Evolutionary conservation across 352 stramenopile genomes (phyloP).

Genomic region (Pythium volutum): DNA sequence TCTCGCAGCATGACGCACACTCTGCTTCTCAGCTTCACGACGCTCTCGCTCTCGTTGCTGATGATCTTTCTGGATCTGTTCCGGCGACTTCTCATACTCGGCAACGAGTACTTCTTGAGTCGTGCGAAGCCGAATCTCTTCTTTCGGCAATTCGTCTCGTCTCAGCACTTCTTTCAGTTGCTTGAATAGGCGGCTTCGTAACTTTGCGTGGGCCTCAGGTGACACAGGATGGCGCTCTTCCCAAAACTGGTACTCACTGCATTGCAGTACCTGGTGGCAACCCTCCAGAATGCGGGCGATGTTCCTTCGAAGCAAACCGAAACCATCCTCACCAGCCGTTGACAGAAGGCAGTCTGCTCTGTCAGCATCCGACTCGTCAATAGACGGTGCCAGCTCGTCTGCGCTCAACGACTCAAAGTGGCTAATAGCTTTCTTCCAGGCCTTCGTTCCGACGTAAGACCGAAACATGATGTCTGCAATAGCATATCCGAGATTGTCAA

Average conservation of each 20-base stretch:
- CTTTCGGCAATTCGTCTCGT: constrained; percentile 25
- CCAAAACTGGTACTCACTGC: constrained; percentile 82
- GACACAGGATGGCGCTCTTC: constrained; percentile 70
- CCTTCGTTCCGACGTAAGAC: constrained; percentile 73
- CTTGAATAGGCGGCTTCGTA: constrained; percentile 49
- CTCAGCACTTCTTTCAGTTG: constrained; percentile 55
- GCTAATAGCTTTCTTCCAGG: constrained; percentile 76
- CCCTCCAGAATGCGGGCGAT: constrained; percentile 76
- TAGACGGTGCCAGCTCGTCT: constrained; percentile 37
- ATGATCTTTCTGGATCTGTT: constrained; percentile 37
- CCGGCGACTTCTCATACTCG: constrained; percentile 40
- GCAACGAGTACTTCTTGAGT: constrained; percentile 43
- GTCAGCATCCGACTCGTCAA: constrained; percentile 13
- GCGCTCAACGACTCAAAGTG: constrained; percentile 63
- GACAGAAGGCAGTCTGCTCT: constrained; percentile 42
- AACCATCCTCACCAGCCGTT: constrained; percentile 67
- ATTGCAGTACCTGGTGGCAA: constrained; percentile 55
- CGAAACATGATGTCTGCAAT: constrained; percentile 66
- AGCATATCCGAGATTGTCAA: too few relatives aligned
- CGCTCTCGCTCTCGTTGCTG: constrained; percentile 46
- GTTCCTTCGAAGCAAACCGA: constrained; percentile 70
- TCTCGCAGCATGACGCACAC: constrained; percentile 61
- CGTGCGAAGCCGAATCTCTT: constrained; percentile 41
- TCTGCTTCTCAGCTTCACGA: constrained; percentile 64
- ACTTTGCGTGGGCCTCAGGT: constrained; percentile 53